phyloP scores from a whole-genome alignment of 768 basidiomycete genomes.

The Rubroboletus pulcherrimus region DNA sequence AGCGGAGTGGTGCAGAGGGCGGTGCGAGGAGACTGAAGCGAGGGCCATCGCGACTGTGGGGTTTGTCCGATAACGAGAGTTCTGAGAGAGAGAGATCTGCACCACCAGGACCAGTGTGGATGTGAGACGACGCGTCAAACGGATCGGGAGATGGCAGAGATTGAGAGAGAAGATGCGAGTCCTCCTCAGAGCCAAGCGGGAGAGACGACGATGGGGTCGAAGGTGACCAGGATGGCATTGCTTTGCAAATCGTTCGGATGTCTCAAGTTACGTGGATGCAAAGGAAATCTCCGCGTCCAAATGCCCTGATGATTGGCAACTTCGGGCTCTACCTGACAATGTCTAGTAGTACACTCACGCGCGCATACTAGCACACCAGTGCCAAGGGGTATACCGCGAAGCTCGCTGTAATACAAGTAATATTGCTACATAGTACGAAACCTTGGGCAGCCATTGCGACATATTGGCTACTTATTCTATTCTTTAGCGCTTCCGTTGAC shows the following conservation, averaged over 20 bases:
- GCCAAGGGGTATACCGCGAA: no score
- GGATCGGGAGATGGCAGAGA: slow-evolving; percentile 36
- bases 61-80: slow-evolving; percentile 42
- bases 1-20: slow-evolving; percentile 13
- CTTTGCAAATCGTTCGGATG: background rate
- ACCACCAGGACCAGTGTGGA: slow-evolving; percentile 40
- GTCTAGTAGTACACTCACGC: background rate
- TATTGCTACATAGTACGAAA: background rate
- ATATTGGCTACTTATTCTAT: background rate
- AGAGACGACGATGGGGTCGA: slow-evolving; percentile 31
- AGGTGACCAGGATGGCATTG: slow-evolving; percentile 29
- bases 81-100: slow-evolving; percentile 58
- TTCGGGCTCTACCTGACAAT: background rate
- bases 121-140: slow-evolving; percentile 29
- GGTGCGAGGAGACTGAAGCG: slow-evolving; percentile 35
- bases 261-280: no score
- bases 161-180: slow-evolving; percentile 46
- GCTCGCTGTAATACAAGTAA: background rate
- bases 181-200: slow-evolving; percentile 16
- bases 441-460: background rate
- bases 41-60: slow-evolving; percentile 24
- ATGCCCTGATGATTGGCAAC: background rate
- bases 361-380: background rate
- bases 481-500: slow-evolving; percentile 15
- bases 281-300: background rate